phyloP scores from a whole-genome alignment of 257 asterid species.

The Solanum stenotomum region DNA sequence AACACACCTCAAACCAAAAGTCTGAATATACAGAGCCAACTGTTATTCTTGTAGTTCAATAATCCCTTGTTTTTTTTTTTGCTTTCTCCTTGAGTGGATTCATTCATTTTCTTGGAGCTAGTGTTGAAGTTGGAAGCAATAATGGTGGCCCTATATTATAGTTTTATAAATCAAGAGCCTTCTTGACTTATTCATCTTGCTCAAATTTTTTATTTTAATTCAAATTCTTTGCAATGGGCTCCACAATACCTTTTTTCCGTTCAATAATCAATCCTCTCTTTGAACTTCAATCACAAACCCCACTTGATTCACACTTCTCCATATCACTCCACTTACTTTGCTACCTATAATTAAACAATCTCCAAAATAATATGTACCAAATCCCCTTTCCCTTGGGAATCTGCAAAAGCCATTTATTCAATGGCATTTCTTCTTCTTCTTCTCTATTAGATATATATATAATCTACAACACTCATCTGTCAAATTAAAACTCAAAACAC shows the following conservation, averaged over 20 bases:
- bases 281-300: slow-evolving; percentile 38
- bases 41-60: not conserved
- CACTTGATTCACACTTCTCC: slow-evolving; percentile 20
- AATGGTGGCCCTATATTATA: slow-evolving; percentile 11
- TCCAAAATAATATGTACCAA: slow-evolving; percentile 47
- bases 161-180: slow-evolving; percentile 2
- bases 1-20: not conserved
- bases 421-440: slow-evolving; percentile 24
- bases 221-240: slow-evolving; percentile 17
- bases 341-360: slow-evolving; percentile 10
- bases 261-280: slow-evolving; percentile 33
- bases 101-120: not conserved
- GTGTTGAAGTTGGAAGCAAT: slow-evolving; percentile 10
- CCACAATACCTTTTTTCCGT: slow-evolving; percentile 32
- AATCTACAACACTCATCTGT: slow-evolving; percentile 55
- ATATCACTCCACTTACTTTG: slow-evolving; percentile 35
- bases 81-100: not conserved
- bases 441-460: slow-evolving; percentile 12
- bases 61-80: not conserved
- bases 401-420: slow-evolving; percentile 45
- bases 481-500: slow-evolving; percentile 39
- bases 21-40: not conserved
- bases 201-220: slow-evolving; percentile 21
- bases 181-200: slow-evolving; percentile 9
- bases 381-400: slow-evolving; percentile 80